Percentiles rank a stretch among this genome's conserved stretches.
These are phyloP conservation scores for Xylaria sp. DNA, from an alignment of 2,329 filamentous ascomycete species.

Conservation along the genomic window DNA sequence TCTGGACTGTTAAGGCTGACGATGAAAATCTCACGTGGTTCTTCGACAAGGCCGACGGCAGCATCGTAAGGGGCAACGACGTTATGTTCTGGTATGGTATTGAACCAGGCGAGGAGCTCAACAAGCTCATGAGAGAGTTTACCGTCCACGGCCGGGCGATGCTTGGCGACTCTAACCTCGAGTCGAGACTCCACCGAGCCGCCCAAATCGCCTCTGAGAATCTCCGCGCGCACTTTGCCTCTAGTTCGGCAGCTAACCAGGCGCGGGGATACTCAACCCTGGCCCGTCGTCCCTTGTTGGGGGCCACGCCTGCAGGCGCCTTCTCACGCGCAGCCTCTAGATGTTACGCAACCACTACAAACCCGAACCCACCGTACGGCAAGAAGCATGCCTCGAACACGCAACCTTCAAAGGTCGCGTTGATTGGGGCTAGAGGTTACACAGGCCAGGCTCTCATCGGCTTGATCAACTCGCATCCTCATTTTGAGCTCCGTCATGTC, in stretches of 20 bases:
- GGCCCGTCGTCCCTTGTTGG: constrained; percentile 44
- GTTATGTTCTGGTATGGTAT: constrained; percentile 97
- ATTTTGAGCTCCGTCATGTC: constrained; percentile 88
- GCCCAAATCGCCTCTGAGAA: constrained; percentile 68
- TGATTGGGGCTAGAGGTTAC: constrained; percentile 92
- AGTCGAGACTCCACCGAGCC: constrained; percentile 79
- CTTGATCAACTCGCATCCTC: constrained; percentile 83
- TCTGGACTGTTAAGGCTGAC: constrained; percentile 95
- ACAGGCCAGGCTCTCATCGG: constrained; percentile 90
- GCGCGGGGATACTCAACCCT: constrained; percentile 69
- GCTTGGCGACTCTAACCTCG: constrained; percentile 87
- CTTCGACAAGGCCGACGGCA: constrained; percentile 95
- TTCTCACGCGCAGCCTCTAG: constrained; percentile 41
- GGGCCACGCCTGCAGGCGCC: constrained; percentile 28
- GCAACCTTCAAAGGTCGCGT: constrained; percentile 75
- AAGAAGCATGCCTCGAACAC: constrained; percentile 86
- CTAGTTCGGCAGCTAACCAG: constrained; percentile 53
- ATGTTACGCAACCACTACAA: constrained; percentile 67
- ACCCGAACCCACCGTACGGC: constrained; percentile 88
- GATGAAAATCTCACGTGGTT: constrained; percentile 99
- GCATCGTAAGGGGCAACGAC: constrained; percentile 80
- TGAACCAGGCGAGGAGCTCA: constrained; percentile 78
- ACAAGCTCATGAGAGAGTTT: constrained; percentile 83
- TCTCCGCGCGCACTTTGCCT: constrained; percentile 44
- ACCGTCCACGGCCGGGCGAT: constrained; percentile 79